Conservation (phyloP, 495 filamentous ascomycete species). For the Penicillium desertorum region DNA sequence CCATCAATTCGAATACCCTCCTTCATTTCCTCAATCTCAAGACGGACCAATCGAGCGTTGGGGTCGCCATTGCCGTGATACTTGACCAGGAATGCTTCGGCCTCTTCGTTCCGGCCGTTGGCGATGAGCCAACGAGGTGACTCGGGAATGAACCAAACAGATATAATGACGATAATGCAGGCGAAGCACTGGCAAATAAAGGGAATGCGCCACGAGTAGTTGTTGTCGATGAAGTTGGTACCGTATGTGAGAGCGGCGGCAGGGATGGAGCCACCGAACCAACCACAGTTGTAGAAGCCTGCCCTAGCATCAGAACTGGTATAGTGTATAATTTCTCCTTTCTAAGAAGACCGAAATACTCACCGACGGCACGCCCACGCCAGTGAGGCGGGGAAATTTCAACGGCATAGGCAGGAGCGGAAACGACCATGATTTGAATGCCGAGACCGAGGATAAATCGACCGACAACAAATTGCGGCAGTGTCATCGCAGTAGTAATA, state of each 20-base stretch:
- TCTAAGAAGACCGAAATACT: constrained; percentile 4
- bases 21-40: constrained; percentile 59
- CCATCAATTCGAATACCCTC: constrained; percentile 57
- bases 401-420: constrained; percentile 73
- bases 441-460: constrained; percentile 77
- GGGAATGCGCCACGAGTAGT: constrained; percentile 59
- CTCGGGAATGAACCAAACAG: constrained; percentile 61
- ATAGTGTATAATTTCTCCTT: not conserved
- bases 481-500: constrained; percentile 45
- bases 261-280: constrained; percentile 57
- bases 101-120: constrained; percentile 53
- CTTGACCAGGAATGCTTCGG: constrained; percentile 53
- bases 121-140: constrained; percentile 60
- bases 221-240: constrained; percentile 39
- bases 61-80: constrained; percentile 58
- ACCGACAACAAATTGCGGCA: constrained; percentile 65
- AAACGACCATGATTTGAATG: constrained; percentile 67
- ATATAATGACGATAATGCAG: constrained; percentile 51
- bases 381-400: constrained; percentile 75
- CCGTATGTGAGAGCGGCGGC: constrained; percentile 44
- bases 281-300: constrained; percentile 61
- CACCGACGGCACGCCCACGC: constrained; percentile 59
- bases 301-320: not conserved
- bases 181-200: constrained; percentile 48
- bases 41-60: constrained; percentile 52